phyloP scores from a whole-genome alignment of 495 filamentous ascomycete species.

The Lentithecium fluviatile region DNA sequence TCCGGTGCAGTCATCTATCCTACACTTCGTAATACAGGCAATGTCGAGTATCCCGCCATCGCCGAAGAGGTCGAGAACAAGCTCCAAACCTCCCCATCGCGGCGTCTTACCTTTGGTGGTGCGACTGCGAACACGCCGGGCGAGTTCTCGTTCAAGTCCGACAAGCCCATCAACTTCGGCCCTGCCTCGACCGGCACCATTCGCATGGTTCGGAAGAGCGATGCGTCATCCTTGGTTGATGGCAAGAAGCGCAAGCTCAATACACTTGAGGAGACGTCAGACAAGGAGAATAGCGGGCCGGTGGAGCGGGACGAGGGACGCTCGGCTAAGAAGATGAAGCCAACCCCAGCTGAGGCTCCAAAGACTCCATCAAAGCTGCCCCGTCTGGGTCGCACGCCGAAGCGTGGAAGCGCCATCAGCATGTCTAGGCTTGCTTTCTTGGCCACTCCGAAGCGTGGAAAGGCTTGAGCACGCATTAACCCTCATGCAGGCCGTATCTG shows the following conservation, averaged over 20 bases:
- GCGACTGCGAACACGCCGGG: constrained; percentile 25
- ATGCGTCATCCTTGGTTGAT: constrained; percentile 20
- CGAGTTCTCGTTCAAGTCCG: constrained; percentile 44
- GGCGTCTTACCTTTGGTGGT: constrained; percentile 31
- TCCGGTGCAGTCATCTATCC: constrained; percentile 16
- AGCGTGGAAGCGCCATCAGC: constrained; percentile 33
- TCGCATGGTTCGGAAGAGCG: constrained; percentile 30
- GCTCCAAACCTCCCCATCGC: constrained; percentile 14
- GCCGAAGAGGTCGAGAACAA: constrained; percentile 9
- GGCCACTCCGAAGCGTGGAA: constrained; percentile 39
- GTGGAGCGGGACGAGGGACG: constrained; percentile 28
- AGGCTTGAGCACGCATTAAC: neutral
- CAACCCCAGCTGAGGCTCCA: constrained; percentile 7
- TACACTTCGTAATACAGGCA: neutral
- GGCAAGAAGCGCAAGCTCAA: constrained; percentile 46
- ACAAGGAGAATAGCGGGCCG: constrained; percentile 34
- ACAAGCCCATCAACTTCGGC: constrained; percentile 38
- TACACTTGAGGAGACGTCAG: constrained; percentile 19
- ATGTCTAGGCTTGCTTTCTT: constrained; percentile 42
- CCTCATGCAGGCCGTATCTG: too few relatives aligned
- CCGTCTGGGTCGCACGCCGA: constrained; percentile 25
- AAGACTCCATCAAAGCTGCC: constrained; percentile 27
- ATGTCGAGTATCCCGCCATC: constrained; percentile 35
- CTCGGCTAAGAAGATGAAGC: constrained; percentile 40
- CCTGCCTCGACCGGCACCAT: constrained; percentile 31